Conservation (phyloP, 169 alveolate genomes). For the Cryptosporidium canis region DNA sequence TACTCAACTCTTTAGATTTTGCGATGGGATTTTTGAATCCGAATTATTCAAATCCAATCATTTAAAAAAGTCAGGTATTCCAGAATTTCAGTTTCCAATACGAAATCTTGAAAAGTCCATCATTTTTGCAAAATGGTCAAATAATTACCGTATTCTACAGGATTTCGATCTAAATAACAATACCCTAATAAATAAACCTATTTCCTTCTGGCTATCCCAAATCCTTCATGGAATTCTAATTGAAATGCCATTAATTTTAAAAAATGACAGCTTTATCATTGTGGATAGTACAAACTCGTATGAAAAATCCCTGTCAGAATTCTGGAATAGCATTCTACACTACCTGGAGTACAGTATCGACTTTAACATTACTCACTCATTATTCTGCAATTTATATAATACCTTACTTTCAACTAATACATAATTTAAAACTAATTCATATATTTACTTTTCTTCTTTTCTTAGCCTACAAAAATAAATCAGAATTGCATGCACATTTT, state of each 20-base stretch:
- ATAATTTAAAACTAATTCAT: not conserved
- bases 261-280: not conserved
- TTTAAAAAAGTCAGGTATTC: not conserved
- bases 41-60: not conserved
- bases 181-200: not conserved
- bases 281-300: not conserved
- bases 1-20: not conserved
- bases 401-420: not conserved
- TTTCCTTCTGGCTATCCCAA: slow-evolving; percentile 36
- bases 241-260: not conserved
- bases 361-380: slow-evolving; percentile 24
- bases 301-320: not conserved
- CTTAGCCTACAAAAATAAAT: not conserved
- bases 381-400: slow-evolving; percentile 32
- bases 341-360: slow-evolving; percentile 2
- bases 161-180: slow-evolving; percentile 45
- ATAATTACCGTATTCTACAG: not conserved
- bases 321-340: slow-evolving; percentile 16
- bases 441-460: not conserved
- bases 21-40: not conserved
- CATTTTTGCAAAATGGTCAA: slow-evolving; percentile 25
- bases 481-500: not conserved
- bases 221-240: slow-evolving; percentile 45
- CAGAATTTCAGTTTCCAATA: slow-evolving; percentile 30
- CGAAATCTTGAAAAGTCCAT: not conserved